phyloP scores from a whole-genome alignment of 371 early-diverging fungal species.

The Mucor indicus region DNA sequence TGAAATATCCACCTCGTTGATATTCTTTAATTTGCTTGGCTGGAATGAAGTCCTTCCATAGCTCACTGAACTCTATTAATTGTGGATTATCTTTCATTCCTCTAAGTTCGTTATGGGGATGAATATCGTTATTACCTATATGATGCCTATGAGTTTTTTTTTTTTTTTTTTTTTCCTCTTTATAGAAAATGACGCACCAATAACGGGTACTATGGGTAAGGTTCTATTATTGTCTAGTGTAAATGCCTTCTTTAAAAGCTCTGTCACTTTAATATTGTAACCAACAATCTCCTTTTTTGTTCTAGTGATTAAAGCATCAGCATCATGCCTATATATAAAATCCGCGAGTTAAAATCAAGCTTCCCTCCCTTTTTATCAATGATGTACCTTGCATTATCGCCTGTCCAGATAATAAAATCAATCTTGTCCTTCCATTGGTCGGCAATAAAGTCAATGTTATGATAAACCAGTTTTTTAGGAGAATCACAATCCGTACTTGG shows the following conservation, averaged over 20 bases:
- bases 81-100: constrained; percentile 46
- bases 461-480: constrained; percentile 56
- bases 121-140: constrained; percentile 74
- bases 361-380: neutral
- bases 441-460: constrained; percentile 59
- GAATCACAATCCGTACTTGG: constrained; percentile 66
- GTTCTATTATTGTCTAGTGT: constrained; percentile 13
- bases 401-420: constrained; percentile 79
- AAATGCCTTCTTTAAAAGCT: constrained; percentile 18
- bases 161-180: neutral
- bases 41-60: constrained; percentile 57
- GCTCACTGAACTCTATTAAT: constrained; percentile 35
- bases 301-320: constrained; percentile 59
- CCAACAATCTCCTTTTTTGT: constrained; percentile 57
- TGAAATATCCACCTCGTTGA: constrained; percentile 68
- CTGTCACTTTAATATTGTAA: constrained; percentile 37
- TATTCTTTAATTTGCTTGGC: constrained; percentile 54
- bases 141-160: neutral
- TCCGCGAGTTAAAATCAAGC: too few species aligned
- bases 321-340: constrained; percentile 63
- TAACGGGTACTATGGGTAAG: constrained; percentile 51
- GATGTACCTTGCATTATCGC: constrained; percentile 66
- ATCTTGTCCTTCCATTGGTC: constrained; percentile 47
- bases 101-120: constrained; percentile 61
- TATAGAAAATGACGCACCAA: constrained; percentile 28